phyloP scores from a whole-genome alignment of 1,284 basidiomycete species.

The Ustilago trichophora region DNA sequence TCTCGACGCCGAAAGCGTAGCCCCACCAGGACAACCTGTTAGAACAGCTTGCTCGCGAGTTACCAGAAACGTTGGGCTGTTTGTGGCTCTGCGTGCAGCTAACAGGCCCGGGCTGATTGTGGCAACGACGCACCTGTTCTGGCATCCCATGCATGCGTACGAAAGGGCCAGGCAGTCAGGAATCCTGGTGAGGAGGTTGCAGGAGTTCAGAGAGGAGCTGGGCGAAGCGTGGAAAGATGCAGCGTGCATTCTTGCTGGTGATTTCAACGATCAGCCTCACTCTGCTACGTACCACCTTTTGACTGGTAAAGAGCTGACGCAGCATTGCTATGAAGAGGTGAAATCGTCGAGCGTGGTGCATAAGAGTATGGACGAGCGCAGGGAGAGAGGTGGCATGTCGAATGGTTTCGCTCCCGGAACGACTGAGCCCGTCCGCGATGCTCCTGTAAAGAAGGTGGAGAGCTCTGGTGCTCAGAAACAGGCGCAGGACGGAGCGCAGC shows the following conservation, averaged over 20 bases:
- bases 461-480: constrained; percentile 59
- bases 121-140: constrained; percentile 88
- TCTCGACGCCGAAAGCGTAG: constrained; percentile 49
- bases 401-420: constrained; percentile 53
- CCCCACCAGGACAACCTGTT: constrained; percentile 2
- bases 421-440: constrained; percentile 43
- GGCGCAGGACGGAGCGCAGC: not conserved
- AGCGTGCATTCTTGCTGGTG: constrained; percentile 85
- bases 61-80: constrained; percentile 55
- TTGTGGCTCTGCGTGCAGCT: constrained; percentile 47
- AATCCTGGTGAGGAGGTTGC: constrained; percentile 75
- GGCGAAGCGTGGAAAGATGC: constrained; percentile 71
- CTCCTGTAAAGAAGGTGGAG: constrained; percentile 31
- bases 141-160: constrained; percentile 83
- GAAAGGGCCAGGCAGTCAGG: constrained; percentile 78
- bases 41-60: constrained; percentile 44
- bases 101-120: constrained; percentile 73
- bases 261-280: constrained; percentile 89
- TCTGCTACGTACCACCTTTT: constrained; percentile 88
- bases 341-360: constrained; percentile 81
- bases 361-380: constrained; percentile 74
- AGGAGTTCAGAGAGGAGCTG: constrained; percentile 70
- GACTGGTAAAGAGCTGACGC: constrained; percentile 68
- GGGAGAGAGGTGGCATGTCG: constrained; percentile 27
- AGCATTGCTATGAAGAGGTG: constrained; percentile 70